phyloP scores from a whole-genome alignment of 495 filamentous ascomycete genomes.

The Aspergillus mulundensis region DNA sequence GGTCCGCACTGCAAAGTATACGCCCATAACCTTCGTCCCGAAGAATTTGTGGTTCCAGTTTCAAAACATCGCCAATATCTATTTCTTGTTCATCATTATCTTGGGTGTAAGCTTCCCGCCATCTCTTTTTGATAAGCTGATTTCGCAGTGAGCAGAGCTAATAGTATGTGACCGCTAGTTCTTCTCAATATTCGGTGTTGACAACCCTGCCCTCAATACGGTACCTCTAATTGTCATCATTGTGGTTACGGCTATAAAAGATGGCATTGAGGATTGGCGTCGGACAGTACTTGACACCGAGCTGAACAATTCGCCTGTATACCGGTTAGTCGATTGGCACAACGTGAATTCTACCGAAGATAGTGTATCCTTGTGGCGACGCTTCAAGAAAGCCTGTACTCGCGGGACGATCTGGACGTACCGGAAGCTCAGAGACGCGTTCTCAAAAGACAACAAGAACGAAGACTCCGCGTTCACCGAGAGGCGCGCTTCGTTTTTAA shows the following conservation, averaged over 20 bases:
- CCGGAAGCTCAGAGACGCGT: constrained; percentile 45
- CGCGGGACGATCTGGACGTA: constrained; percentile 56
- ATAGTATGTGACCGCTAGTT: constrained; percentile 55
- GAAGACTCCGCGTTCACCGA: constrained; percentile 39
- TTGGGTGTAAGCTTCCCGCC: constrained; percentile 60
- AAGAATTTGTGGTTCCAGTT: constrained; percentile 98
- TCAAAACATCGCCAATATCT: constrained; percentile 97
- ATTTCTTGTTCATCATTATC: constrained; percentile 95
- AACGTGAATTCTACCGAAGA: constrained; percentile 94
- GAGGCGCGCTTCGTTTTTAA: constrained; percentile 62
- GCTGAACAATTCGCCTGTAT: constrained; percentile 93
- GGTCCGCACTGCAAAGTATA: constrained; percentile 96
- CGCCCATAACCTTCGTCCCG: constrained; percentile 90
- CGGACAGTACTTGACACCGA: constrained; percentile 89
- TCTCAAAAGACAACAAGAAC: constrained; percentile 35
- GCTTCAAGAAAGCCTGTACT: constrained; percentile 84
- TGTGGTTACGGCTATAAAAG: constrained; percentile 86
- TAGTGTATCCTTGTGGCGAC: constrained; percentile 80
- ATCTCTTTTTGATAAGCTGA: neutral
- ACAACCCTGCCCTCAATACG: constrained; percentile 84
- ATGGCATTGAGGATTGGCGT: constrained; percentile 97
- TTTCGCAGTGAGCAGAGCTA: neutral
- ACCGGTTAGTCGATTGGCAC: constrained; percentile 79
- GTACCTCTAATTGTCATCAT: constrained; percentile 94
- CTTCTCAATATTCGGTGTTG: constrained; percentile 91